phyloP scores from a whole-genome alignment of 2,329 filamentous ascomycete genomes.

The Trichophyton schoenleinii region DNA sequence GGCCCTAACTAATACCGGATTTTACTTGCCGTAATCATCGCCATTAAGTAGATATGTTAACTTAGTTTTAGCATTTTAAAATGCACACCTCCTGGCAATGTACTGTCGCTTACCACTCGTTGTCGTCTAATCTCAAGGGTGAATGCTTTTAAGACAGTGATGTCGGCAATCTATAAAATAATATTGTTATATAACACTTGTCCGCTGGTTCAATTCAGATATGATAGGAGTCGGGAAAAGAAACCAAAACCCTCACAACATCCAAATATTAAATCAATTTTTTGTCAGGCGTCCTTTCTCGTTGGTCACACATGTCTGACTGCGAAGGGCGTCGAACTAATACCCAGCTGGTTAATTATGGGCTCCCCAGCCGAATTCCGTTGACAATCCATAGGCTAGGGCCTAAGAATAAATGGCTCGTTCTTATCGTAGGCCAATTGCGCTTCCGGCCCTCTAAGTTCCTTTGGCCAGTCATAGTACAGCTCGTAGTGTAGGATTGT shows the following conservation, averaged over 20 bases:
- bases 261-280: background rate
- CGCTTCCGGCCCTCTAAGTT: conserved; percentile 4
- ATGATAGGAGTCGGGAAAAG: background rate
- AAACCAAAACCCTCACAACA: background rate
- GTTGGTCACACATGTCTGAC: background rate
- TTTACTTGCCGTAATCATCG: too few relatives aligned
- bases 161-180: conserved; percentile 1
- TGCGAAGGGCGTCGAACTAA: background rate
- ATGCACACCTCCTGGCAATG: too few relatives aligned
- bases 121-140: too few relatives aligned
- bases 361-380: background rate
- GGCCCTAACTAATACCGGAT: too few relatives aligned
- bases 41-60: too few relatives aligned
- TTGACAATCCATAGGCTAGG: background rate
- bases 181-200: background rate
- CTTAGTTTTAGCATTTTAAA: too few relatives aligned
- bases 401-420: conserved; percentile 6
- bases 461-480: conserved; percentile 29
- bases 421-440: conserved; percentile 2
- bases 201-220: background rate
- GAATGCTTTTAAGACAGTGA: background rate
- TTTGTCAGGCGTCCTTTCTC: background rate
- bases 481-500: conserved; percentile 50
- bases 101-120: too few relatives aligned
- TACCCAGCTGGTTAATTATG: background rate